Evolutionary conservation across 257 asterid species (phyloP), one percentile per base, ranked within the genome.

Genomic region (Thymus mandschuricus): DNA sequence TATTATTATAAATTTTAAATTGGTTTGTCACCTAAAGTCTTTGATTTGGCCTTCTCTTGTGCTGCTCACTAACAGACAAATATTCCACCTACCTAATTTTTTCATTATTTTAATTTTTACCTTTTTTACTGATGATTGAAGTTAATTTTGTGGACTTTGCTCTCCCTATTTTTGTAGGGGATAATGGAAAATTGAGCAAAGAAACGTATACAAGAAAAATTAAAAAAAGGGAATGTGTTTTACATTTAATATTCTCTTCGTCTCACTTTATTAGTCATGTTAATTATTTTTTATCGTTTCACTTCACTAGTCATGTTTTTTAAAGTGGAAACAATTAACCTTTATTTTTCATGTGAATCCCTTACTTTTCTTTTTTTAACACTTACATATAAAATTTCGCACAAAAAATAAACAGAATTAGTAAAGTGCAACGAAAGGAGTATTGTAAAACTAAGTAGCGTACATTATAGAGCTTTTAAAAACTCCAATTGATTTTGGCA

Each of bases 41-140:
- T 33, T 64, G 63, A 33, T 69, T 68, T 69, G 48, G 59, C 71
- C 33, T 68, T 60, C 69, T 45, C 30, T 55, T 66, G 10, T 52
- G 70, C 57, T 75, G 61, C 57, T 54, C 72, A 72, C 74, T 66
- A 70, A 72, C 75, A 78, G 69, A 76, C 87, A 75, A 68, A 76
- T 79, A 66, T 75, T 79, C 62, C 82, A 78, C 61, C 80, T 75
- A 67, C 59, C 66, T 66, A 54, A 52, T 63, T 4, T 33, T 28
- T 76, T 43, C 69, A 79, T 56, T 66, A 68, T 79, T 70, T 81
- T 70, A 3, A 44, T 68, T 45, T 43, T 3, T 5, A 51, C 66
- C 65, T 21, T 21, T 21, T 0, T 21, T 21, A 21, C 65, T 35
- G 2, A 62, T 69, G 30, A 66, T 75, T 75, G 62, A 34, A 67